Base-by-base conservation (phyloP, 352 stramenopile species). In the Thraustochytrium sp. region DNA sequence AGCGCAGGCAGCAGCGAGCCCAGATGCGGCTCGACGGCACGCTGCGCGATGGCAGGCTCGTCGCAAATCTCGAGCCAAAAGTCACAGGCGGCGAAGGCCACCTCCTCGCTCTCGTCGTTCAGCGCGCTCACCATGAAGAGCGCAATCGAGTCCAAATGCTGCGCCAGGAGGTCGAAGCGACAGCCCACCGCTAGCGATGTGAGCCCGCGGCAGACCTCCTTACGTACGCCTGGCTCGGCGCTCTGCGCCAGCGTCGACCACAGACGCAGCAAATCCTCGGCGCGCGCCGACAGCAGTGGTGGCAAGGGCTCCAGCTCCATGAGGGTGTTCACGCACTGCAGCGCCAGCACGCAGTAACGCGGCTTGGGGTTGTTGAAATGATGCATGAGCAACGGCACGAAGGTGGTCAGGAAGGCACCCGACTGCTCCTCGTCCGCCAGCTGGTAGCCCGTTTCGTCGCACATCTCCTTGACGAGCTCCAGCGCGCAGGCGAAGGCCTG, bases 321-420 rank as follows among this genome's bases (percentile, higher is more conserved):
- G 46, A 80, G 68, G 21, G 42, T 21, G 38, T 80, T 80, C 13
- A 80, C 48, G 68, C 68, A 51, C 48, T 53, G 48, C 26, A 80
- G 34, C n/a, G 68, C 68, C 11, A 46, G 37, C 18, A 51, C 49
- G 23, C 68, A 21, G 37, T 80, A 72, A 1, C 63, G 63, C 13
- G 23, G 18, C 42, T 75, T 26, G 16, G 68, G 68, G 51, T 80
- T 80, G 16, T 53, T 31, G 53, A 61, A 80, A 18, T 11, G 5
- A 8, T 80, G 34, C 44, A 80, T 48, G 5, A 80, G 34, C 18
- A 80, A 44, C 13, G 68, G 68, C 68, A 80, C 18, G 46, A 80
- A 80, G 34, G 68, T 64, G 8, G 51, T 16, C n/a, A 80, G n/a
- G 26, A 72, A 61, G 51, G 48, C 16, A 44, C 31, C 48, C 49